A percentile compares a stretch with the other conserved stretches of the same genome.
Conservation (phyloP, 2,329 filamentous ascomycete species). For the Neonectria punicea region DNA sequence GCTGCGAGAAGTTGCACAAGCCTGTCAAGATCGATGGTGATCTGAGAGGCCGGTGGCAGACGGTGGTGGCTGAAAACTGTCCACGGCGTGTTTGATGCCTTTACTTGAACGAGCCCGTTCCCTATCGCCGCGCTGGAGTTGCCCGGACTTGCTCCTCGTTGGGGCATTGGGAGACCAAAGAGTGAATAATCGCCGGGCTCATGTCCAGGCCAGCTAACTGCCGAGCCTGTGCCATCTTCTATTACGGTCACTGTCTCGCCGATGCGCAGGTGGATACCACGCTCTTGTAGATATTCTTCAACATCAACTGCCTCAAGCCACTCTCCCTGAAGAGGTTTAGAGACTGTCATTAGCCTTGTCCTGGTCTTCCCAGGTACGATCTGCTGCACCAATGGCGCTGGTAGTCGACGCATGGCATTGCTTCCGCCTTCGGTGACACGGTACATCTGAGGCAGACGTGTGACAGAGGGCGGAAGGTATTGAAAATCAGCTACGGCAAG, state of each 20-base stretch:
- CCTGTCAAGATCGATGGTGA: background rate
- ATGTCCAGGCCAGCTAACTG: background rate
- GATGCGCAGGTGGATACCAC: constrained; percentile 4
- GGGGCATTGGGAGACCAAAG: no score
- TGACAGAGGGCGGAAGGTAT: background rate
- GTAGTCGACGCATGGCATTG: background rate
- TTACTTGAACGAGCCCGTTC: no score
- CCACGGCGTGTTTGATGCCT: background rate
- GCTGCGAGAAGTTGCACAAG: background rate
- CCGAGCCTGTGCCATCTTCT: no score
- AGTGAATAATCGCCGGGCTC: background rate
- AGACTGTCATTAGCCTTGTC: constrained; percentile 2
- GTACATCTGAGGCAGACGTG: constrained; percentile 5
- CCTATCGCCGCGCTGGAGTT: background rate
- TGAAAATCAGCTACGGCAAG: background rate
- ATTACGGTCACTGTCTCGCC: background rate
- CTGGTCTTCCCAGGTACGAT: constrained; percentile 1
- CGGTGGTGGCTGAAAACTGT: background rate
- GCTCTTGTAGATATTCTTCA: constrained; percentile 23
- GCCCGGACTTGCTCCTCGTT: background rate
- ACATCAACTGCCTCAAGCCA: constrained; percentile 21
- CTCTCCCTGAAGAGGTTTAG: constrained; percentile 11
- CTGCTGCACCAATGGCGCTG: background rate
- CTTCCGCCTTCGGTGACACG: constrained; percentile 8
- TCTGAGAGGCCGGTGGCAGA: background rate